Conservation (phyloP, 1,284 basidiomycete species). For the Omphalotus olearius region DNA sequence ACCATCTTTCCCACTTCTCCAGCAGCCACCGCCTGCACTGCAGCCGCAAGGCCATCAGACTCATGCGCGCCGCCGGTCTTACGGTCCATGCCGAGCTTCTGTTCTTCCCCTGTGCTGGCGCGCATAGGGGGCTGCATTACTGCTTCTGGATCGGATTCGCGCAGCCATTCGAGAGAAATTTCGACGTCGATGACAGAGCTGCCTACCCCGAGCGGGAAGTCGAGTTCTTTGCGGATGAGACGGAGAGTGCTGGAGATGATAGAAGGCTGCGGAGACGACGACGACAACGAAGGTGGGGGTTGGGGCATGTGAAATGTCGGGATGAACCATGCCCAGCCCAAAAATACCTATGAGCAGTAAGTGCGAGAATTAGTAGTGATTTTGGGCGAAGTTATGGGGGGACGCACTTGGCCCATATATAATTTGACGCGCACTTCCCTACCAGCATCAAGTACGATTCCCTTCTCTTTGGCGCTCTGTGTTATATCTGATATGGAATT, state of each 20-base stretch:
- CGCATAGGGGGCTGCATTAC: conserved; percentile 25
- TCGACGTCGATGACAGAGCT: conserved; percentile 61
- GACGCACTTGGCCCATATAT: conserved; percentile 65
- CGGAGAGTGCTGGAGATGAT: conserved; percentile 24
- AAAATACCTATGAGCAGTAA: conserved; percentile 47
- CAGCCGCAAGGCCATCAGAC: conserved; percentile 21
- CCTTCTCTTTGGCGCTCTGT: conserved; percentile 28
- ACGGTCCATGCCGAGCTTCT: not conserved
- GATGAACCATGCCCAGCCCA: conserved; percentile 84
- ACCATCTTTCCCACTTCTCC: conserved; percentile 24
- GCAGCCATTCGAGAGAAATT: conserved; percentile 45
- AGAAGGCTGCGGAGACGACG: conserved; percentile 13
- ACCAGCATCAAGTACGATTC: conserved; percentile 61
- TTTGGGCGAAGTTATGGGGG: not conserved
- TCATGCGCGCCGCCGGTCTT: conserved; percentile 18
- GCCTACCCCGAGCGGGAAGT: conserved; percentile 75
- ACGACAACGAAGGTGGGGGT: conserved; percentile 28
- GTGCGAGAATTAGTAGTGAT: not conserved
- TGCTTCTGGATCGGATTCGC: conserved; percentile 13
- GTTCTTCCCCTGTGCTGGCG: conserved; percentile 21
- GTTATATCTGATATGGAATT: conserved; percentile 39
- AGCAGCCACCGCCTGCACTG: conserved; percentile 22
- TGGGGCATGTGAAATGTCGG: conserved; percentile 74
- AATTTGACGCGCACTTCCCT: conserved; percentile 78
- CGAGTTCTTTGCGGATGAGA: conserved; percentile 58